Conservation (phyloP, 768 basidiomycete species). For the Leccinellum rugosiceps region DNA sequence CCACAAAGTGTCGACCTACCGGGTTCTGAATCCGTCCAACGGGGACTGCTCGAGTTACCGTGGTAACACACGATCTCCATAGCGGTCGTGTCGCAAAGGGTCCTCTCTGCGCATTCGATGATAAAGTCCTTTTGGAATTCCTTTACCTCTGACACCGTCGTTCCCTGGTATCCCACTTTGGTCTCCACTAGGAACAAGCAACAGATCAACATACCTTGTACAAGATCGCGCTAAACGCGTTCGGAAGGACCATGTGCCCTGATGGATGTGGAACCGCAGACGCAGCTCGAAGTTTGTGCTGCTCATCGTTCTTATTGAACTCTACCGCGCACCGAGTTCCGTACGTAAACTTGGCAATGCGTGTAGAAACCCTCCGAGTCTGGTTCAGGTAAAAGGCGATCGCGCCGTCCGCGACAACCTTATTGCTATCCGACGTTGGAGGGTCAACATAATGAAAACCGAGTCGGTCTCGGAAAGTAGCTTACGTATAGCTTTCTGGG, state of each 20-base stretch:
- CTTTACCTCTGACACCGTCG: slow-evolving; percentile 26
- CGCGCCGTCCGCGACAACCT: slow-evolving; percentile 46
- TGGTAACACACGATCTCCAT: slow-evolving; percentile 33
- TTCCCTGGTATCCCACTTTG: slow-evolving; percentile 20
- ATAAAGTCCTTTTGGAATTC: slow-evolving; percentile 33
- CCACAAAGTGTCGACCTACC: slow-evolving; percentile 6
- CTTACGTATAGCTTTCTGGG: slow-evolving; percentile 51
- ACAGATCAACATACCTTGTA: slow-evolving; percentile 16
- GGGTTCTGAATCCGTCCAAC: slow-evolving; percentile 32
- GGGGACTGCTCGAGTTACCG: slow-evolving; percentile 21
- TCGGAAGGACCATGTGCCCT: slow-evolving; percentile 31
- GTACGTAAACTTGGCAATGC: slow-evolving; percentile 40
- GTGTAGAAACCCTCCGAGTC: slow-evolving; percentile 35
- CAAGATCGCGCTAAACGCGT: slow-evolving; percentile 31
- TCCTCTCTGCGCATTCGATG: slow-evolving; percentile 27
- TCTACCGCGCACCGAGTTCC: slow-evolving; percentile 33
- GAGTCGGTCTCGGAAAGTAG: slow-evolving; percentile 2
- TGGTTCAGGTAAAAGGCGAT: slow-evolving; percentile 43
- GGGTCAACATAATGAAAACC: neutral
- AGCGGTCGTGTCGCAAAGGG: slow-evolving; percentile 26
- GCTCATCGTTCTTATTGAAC: slow-evolving; percentile 29
- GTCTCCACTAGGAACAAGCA: neutral
- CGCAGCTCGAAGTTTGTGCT: slow-evolving; percentile 28
- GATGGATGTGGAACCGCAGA: slow-evolving; percentile 30
- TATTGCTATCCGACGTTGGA: slow-evolving; percentile 33